Evolutionary conservation across 2,329 filamentous ascomycete genomes (phyloP).

Genomic region (Chaetothyriales sp.): DNA sequence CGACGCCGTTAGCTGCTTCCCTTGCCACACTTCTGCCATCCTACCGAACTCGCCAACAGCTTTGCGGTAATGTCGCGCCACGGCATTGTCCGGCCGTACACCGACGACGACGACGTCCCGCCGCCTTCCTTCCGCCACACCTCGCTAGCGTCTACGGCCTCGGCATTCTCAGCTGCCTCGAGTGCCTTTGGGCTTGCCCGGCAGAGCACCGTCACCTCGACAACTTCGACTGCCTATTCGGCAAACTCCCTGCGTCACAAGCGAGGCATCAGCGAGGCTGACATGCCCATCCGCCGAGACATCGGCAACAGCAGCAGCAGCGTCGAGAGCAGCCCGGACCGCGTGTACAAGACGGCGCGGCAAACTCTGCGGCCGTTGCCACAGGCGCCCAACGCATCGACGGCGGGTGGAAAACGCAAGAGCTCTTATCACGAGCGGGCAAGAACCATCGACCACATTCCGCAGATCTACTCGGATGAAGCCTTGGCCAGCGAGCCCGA

Average conservation of each 20-base stretch:
- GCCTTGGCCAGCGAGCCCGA: constrained; percentile 25
- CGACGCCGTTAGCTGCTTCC: not conserved
- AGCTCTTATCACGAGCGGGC: constrained; percentile 38
- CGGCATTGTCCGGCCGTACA: constrained; percentile 12
- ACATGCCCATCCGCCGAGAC: constrained; percentile 38
- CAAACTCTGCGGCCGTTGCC: constrained; percentile 64
- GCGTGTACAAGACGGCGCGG: constrained; percentile 57
- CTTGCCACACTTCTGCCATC: not conserved
- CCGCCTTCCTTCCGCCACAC: constrained; percentile 36
- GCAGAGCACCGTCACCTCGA: constrained; percentile 59
- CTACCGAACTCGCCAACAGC: not conserved
- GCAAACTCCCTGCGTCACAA: constrained; percentile 43
- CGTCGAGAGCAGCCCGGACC: constrained; percentile 40
- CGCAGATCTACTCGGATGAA: constrained; percentile 37
- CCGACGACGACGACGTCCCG: constrained; percentile 11
- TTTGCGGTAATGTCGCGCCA: constrained; percentile 13
- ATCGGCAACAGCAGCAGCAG: constrained; percentile 31
- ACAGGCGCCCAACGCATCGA: constrained; percentile 45
- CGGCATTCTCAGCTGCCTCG: constrained; percentile 37
- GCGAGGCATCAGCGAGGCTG: constrained; percentile 62
- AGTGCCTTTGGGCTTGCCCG: constrained; percentile 40
- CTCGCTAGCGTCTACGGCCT: constrained; percentile 42
- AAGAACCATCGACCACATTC: constrained; percentile 51
- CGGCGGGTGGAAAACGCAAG: constrained; percentile 20
- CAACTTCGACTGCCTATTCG: constrained; percentile 48